A percentile compares a stretch with the other conserved stretches of the same genome.
These are phyloP conservation scores for Globisporangium takayamanum DNA, from an alignment of 352 stramenopile species.

Conservation along the genomic window DNA sequence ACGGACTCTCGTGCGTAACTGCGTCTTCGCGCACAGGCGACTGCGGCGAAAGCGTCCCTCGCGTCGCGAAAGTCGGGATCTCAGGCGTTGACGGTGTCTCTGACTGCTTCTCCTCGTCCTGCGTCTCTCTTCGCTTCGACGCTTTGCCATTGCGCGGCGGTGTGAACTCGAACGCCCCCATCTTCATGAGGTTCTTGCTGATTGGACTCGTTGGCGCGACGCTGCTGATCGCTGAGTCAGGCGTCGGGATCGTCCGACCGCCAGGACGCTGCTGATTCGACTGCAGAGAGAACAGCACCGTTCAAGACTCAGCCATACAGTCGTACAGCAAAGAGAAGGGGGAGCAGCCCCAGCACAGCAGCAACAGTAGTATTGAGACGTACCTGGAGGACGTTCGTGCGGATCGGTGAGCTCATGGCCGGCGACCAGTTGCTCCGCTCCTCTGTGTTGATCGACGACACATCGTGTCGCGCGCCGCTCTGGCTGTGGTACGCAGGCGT, in stretches of 20 bases:
- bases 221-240: conserved; percentile 68
- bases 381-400: conserved; percentile 45
- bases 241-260: conserved; percentile 30
- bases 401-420: conserved; percentile 45
- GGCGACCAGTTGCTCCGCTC: conserved; percentile 46
- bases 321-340: not conserved
- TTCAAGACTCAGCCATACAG: not conserved
- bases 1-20: conserved; percentile 9
- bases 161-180: conserved; percentile 73
- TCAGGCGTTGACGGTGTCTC: conserved; percentile 35
- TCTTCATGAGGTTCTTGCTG: conserved; percentile 78
- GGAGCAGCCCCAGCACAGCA: not conserved
- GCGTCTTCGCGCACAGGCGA: conserved; percentile 1
- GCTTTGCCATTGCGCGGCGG: conserved; percentile 34
- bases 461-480: conserved; percentile 25
- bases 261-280: conserved; percentile 13
- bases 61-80: conserved; percentile 55
- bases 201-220: conserved; percentile 58
- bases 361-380: not conserved
- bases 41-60: conserved; percentile 21
- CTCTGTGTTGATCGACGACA: conserved; percentile 42
- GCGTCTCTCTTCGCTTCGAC: conserved; percentile 13
- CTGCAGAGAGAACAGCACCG: not conserved
- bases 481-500: conserved; percentile 22
- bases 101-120: conserved; percentile 13